These are phyloP conservation scores for Eucalyptus dawsonii DNA, from an alignment of 345 rosid species.

Conservation along the genomic window DNA sequence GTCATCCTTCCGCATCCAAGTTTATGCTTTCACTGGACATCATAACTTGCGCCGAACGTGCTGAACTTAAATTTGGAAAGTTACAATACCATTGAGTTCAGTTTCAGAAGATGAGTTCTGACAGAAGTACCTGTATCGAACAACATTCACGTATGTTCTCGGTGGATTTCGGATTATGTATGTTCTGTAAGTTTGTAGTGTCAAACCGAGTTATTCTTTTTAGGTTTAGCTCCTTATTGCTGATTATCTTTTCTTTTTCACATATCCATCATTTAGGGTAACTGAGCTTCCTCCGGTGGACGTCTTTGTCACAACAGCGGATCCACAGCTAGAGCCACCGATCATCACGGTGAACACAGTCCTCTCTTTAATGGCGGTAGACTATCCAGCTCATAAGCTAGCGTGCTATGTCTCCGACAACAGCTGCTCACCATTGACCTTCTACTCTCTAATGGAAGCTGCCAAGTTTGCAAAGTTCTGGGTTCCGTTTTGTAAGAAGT, in stretches of 20 bases:
- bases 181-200: neutral
- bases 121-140: neutral
- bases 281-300: constrained; percentile 49
- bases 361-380: constrained; percentile 39
- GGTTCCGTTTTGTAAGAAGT: constrained; percentile 65
- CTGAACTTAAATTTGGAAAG: neutral
- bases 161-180: neutral
- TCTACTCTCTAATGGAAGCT: constrained; percentile 49
- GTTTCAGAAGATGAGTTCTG: neutral
- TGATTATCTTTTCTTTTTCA: neutral
- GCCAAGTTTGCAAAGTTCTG: constrained; percentile 52
- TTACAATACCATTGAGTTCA: neutral
- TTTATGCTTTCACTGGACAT: neutral
- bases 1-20: neutral
- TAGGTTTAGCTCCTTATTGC: neutral
- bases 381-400: constrained; percentile 42
- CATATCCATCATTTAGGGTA: neutral
- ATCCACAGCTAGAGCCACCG: constrained; percentile 33
- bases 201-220: neutral
- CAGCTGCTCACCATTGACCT: constrained; percentile 47
- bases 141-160: neutral
- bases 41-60: neutral
- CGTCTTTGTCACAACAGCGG: constrained; percentile 45
- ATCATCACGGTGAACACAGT: constrained; percentile 36
- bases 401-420: constrained; percentile 54